A percentile compares a stretch with the other conserved stretches of the same genome.
phyloP scores from a whole-genome alignment of 371 early-diverging fungal genomes.

The Rhizomucor pusillus region DNA sequence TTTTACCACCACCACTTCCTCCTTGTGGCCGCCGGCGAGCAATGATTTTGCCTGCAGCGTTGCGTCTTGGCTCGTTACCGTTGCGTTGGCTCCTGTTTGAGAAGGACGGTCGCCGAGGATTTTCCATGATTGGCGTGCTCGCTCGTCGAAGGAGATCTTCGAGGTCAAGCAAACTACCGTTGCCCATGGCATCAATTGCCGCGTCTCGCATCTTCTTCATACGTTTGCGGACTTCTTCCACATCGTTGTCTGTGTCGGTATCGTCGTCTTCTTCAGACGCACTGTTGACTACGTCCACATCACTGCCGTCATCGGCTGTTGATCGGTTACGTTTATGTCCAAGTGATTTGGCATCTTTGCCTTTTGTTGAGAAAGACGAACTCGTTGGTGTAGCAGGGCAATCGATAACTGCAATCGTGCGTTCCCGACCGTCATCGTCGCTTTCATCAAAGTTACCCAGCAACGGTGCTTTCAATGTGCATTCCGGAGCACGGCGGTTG shows the following conservation, averaged over 20 bases:
- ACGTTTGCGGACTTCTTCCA: slow-evolving; percentile 29
- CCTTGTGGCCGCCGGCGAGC: slow-evolving; percentile 17
- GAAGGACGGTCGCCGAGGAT: neutral
- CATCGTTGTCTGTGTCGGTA: slow-evolving; percentile 34
- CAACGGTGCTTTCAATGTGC: slow-evolving; percentile 27
- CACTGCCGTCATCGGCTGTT: slow-evolving; percentile 17
- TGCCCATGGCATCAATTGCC: slow-evolving; percentile 39
- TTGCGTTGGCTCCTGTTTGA: neutral
- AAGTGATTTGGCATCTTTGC: neutral
- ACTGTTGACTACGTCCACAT: slow-evolving; percentile 27
- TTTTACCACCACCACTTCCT: slow-evolving; percentile 18
- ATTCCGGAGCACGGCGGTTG: slow-evolving; percentile 29
- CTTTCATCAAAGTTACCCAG: slow-evolving; percentile 28
- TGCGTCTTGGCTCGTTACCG: neutral
- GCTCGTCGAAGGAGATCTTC: slow-evolving; percentile 41
- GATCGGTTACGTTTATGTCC: neutral
- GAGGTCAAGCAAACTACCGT: slow-evolving; percentile 24
- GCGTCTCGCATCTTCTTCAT: slow-evolving; percentile 35
- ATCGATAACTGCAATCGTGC: slow-evolving; percentile 11
- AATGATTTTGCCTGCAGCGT: slow-evolving; percentile 5
- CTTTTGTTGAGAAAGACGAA: neutral
- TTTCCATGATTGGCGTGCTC: slow-evolving; percentile 21
- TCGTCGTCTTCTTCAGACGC: slow-evolving; percentile 14
- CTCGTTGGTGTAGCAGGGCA: slow-evolving; percentile 1
- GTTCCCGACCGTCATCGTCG: slow-evolving; percentile 7